Conservation (phyloP, 495 filamentous ascomycete genomes). For the Aspergillus incahuasiensis region DNA sequence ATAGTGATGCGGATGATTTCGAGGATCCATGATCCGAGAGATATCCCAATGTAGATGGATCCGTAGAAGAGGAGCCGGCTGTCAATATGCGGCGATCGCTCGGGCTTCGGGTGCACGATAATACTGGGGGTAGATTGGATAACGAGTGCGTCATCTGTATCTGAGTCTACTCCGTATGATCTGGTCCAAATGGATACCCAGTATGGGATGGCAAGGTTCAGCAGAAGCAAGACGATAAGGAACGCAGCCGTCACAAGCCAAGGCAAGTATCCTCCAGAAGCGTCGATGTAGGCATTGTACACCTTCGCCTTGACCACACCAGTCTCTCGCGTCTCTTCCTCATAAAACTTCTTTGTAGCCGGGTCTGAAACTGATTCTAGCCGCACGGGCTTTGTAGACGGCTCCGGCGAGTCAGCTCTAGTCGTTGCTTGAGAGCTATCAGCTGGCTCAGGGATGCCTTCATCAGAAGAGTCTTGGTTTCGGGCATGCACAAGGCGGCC, state of each 20-base stretch:
- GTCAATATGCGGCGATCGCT: background rate
- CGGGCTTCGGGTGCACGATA: background rate
- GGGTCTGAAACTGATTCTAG: slow-evolving; percentile 34
- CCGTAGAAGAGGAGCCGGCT: slow-evolving; percentile 55
- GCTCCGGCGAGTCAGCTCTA: background rate
- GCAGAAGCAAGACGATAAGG: slow-evolving; percentile 42
- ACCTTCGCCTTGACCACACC: slow-evolving; percentile 59
- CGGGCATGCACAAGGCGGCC: slow-evolving; percentile 41
- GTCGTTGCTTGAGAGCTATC: background rate
- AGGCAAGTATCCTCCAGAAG: slow-evolving; percentile 59
- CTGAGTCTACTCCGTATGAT: slow-evolving; percentile 10
- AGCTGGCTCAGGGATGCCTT: slow-evolving; percentile 11
- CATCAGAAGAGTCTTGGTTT: slow-evolving; percentile 26
- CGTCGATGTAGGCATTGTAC: slow-evolving; percentile 59
- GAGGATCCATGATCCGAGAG: slow-evolving; percentile 49
- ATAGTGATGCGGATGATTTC: slow-evolving; percentile 55
- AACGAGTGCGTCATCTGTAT: background rate
- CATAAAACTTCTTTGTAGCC: slow-evolving; percentile 62
- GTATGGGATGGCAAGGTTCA: slow-evolving; percentile 34
- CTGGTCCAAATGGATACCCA: slow-evolving; percentile 68
- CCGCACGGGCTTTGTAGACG: background rate
- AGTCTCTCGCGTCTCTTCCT: slow-evolving; percentile 65
- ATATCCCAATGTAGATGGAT: slow-evolving; percentile 60
- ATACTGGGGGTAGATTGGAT: background rate
- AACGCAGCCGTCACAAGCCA: slow-evolving; percentile 51